Percentiles rank a stretch among this genome's conserved stretches.
These are phyloP conservation scores for Oryza brachyantha DNA, from an alignment of 176 grass and related monocot genomes.

Conservation along the genomic window DNA sequence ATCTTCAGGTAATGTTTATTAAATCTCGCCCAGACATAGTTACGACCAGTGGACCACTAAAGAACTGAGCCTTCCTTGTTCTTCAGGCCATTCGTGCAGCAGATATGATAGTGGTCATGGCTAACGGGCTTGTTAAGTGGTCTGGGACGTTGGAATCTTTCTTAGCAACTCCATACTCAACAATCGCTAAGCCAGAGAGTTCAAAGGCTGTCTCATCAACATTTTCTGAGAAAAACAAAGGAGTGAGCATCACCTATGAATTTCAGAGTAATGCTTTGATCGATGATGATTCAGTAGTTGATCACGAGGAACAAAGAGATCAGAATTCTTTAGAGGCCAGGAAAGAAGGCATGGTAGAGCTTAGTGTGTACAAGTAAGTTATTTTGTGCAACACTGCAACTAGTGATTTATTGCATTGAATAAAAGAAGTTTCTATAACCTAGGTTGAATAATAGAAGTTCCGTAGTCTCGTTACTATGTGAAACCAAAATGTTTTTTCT, in stretches of 20 bases:
- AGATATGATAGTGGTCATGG: slow-evolving; percentile 88
- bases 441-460: not conserved
- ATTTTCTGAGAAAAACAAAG: slow-evolving; percentile 42
- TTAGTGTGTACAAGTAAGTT: slow-evolving; percentile 83
- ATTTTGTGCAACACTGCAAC: not conserved
- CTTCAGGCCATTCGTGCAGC: slow-evolving; percentile 78
- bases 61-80: not conserved
- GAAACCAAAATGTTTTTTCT: not conserved
- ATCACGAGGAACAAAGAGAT: slow-evolving; percentile 41
- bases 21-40: not conserved
- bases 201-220: slow-evolving; percentile 41
- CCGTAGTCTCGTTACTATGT: slow-evolving; percentile 5
- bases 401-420: not conserved
- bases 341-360: slow-evolving; percentile 88
- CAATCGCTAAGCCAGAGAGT: slow-evolving; percentile 44
- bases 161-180: slow-evolving; percentile 64
- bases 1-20: slow-evolving; percentile 56
- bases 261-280: slow-evolving; percentile 28
- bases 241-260: slow-evolving; percentile 25
- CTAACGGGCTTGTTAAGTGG: slow-evolving; percentile 69
- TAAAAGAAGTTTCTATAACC: not conserved
- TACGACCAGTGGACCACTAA: not conserved
- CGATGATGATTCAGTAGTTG: slow-evolving; percentile 39
- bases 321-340: slow-evolving; percentile 55
- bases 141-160: slow-evolving; percentile 61